Evolutionary conservation across 805 yeast species (phyloP).

Genomic region (Metschnikowia henanensis): DNA sequence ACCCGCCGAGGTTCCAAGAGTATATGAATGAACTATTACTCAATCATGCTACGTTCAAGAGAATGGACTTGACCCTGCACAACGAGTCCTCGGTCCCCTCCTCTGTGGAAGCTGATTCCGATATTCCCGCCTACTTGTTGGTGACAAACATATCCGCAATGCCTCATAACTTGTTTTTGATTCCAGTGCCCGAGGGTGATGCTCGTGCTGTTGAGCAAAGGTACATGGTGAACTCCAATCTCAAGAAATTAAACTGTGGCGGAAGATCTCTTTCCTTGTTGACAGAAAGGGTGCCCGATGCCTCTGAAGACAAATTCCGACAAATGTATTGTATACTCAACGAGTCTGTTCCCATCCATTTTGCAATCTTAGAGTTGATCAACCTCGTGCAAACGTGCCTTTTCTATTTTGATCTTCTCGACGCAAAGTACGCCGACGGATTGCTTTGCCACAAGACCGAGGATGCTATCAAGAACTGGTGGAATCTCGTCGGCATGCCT

Average conservation of each 20-base stretch:
- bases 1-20: constrained; percentile 53
- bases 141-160: constrained; percentile 82
- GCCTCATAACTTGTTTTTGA: constrained; percentile 70
- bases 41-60: constrained; percentile 70
- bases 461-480: constrained; percentile 73
- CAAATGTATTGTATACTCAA: constrained; percentile 64
- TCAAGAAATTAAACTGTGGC: constrained; percentile 77
- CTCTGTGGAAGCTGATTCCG: constrained; percentile 14
- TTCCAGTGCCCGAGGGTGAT: constrained; percentile 68
- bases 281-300: constrained; percentile 64
- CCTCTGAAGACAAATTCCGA: constrained; percentile 78
- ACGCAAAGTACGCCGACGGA: constrained; percentile 77
- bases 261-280: constrained; percentile 80
- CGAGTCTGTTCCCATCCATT: constrained; percentile 50
- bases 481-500: constrained; percentile 68
- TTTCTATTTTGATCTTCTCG: constrained; percentile 73
- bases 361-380: constrained; percentile 74
- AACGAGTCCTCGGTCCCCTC: background rate
- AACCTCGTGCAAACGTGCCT: constrained; percentile 72
- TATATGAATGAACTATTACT: constrained; percentile 66
- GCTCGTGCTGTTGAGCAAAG: constrained; percentile 48
- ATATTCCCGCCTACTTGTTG: constrained; percentile 46
- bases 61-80: constrained; percentile 22
- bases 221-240: constrained; percentile 73
- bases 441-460: constrained; percentile 77